phyloP scores from a whole-genome alignment of 2,329 filamentous ascomycete species.

The Boeremia lycopersici region DNA sequence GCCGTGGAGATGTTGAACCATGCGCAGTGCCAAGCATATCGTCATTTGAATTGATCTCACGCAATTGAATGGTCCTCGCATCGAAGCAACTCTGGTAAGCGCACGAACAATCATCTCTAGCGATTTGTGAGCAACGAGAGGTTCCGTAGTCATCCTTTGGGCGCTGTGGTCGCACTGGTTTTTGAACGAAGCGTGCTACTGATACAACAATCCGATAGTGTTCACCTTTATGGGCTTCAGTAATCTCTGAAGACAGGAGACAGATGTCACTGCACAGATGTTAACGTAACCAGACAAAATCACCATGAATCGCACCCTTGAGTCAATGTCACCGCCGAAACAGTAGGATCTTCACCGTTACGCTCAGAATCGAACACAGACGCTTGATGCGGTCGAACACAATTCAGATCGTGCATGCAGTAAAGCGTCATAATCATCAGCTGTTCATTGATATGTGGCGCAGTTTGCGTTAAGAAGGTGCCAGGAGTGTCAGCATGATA shows the following conservation, averaged over 20 bases:
- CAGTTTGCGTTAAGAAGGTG: not conserved
- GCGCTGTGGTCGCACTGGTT: not conserved
- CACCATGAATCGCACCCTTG: no score
- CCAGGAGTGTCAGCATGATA: not conserved
- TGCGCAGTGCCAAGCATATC: conserved; percentile 21
- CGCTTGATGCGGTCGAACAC: not conserved
- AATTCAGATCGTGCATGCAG: not conserved
- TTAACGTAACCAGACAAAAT: no score
- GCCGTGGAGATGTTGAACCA: conserved; percentile 9
- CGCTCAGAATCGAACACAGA: no score
- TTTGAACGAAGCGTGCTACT: not conserved
- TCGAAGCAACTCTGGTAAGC: conserved; percentile 13
- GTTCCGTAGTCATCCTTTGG: not conserved
- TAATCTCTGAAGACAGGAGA: no score
- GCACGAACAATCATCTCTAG: not conserved
- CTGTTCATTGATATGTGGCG: not conserved
- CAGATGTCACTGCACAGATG: no score
- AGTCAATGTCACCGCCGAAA: no score
- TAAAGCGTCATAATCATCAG: not conserved
- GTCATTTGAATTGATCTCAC: conserved; percentile 15
- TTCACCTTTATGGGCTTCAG: no score
- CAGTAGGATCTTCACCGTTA: no score
- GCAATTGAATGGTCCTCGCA: conserved; percentile 11
- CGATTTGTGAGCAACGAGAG: not conserved
- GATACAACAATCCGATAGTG: no score